phyloP scores from a whole-genome alignment of 163 green algal genomes.

The Chlorella variabilis region DNA sequence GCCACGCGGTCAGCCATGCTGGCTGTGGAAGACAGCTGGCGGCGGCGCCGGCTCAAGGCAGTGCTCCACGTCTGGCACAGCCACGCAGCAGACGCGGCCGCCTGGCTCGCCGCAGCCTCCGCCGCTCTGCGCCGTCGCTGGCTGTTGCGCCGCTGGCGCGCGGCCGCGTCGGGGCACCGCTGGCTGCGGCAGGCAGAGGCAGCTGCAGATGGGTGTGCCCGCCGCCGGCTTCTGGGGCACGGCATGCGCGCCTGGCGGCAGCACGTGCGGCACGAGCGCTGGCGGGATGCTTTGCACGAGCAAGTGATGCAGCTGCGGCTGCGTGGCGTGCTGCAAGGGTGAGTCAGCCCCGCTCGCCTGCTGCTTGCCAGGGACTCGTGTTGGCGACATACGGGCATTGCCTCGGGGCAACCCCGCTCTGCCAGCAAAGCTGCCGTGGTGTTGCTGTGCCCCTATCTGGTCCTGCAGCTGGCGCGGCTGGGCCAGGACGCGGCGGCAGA shows the following conservation, averaged over 20 bases:
- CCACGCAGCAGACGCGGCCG: background rate
- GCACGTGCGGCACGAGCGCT: conserved; percentile 19
- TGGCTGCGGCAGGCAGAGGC: conserved; percentile 22
- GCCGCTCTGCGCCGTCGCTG: background rate
- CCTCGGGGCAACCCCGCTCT: no score
- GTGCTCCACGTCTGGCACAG: background rate
- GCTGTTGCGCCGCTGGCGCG: conserved; percentile 7
- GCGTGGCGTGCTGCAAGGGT: conserved; percentile 25
- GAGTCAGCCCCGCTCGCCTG: background rate
- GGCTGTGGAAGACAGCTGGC: background rate
- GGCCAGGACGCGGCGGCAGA: conserved; percentile 4
- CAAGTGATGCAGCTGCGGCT: conserved; percentile 2
- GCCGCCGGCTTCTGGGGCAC: background rate
- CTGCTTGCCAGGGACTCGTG: no score
- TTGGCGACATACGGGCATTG: no score
- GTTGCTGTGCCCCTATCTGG: no score
- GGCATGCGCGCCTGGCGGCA: conserved; percentile 11
- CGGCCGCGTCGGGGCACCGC: background rate
- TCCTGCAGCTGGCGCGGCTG: conserved; percentile 12
- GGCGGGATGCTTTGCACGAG: conserved; percentile 27
- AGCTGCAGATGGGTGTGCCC: background rate
- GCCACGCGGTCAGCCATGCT: background rate
- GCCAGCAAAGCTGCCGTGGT: no score
- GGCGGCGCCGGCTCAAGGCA: background rate
- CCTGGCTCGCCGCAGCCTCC: background rate